phyloP scores from a whole-genome alignment of 2,329 filamentous ascomycete genomes.

The Colletotrichum tamarilloi region DNA sequence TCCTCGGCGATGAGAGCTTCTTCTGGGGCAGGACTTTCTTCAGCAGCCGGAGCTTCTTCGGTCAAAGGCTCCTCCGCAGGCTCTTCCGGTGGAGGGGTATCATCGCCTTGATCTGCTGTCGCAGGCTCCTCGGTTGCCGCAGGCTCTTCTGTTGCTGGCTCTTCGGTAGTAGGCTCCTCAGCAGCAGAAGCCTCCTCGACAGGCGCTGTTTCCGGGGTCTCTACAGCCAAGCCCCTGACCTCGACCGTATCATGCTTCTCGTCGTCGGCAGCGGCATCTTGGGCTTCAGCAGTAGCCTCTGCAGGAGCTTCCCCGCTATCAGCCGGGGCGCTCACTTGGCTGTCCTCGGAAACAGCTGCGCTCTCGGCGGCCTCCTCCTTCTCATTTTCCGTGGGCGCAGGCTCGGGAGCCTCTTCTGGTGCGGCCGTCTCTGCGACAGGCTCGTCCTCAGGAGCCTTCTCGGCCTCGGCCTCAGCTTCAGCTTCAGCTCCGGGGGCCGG shows the following conservation, averaged over 20 bases:
- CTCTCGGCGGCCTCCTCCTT: background rate
- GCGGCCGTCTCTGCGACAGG: background rate
- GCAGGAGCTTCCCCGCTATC: background rate
- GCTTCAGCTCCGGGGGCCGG: background rate
- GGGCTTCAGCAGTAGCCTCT: background rate
- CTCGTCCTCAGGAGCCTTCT: background rate
- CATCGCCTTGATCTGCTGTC: background rate
- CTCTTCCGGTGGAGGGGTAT: background rate
- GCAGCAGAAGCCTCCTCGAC: background rate
- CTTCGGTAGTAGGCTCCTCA: background rate
- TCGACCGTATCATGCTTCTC: background rate
- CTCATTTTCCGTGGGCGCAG: background rate
- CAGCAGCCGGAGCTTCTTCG: background rate
- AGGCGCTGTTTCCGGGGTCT: background rate
- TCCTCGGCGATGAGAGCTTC: background rate
- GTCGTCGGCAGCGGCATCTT: background rate
- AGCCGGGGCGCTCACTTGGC: no score
- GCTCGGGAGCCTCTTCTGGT: background rate
- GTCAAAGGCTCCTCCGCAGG: background rate
- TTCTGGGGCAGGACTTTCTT: background rate
- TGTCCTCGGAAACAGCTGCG: background rate
- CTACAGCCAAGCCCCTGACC: background rate
- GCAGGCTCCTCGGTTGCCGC: background rate
- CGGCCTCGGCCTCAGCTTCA: background rate
- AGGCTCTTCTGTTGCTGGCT: background rate